These are phyloP conservation scores for Clitopilus hobsonii DNA, from an alignment of 768 basidiomycete species.

Conservation along the genomic window DNA sequence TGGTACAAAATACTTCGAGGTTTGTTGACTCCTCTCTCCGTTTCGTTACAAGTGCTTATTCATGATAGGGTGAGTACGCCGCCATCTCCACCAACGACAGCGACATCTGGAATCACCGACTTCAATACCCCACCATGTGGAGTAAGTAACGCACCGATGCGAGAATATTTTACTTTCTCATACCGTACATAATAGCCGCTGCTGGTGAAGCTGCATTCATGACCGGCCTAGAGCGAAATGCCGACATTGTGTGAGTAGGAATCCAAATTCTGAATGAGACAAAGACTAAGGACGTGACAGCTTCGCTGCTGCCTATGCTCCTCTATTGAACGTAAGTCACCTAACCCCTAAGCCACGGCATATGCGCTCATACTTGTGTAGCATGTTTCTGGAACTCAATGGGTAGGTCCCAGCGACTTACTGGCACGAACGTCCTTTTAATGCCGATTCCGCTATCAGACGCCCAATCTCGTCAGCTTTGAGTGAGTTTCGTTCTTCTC, in stretches of 20 bases:
- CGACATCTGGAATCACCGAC: constrained; percentile 19
- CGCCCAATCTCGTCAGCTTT: constrained; percentile 53
- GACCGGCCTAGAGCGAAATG: constrained; percentile 50
- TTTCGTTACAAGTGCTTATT: neutral
- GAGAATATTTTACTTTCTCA: neutral
- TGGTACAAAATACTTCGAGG: constrained; percentile 48
- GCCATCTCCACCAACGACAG: constrained; percentile 43
- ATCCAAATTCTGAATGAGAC: no score
- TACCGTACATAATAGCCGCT: constrained; percentile 25
- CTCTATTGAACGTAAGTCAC: constrained; percentile 36
- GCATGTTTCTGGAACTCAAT: constrained; percentile 46
- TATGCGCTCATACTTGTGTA: constrained; percentile 13
- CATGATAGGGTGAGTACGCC: constrained; percentile 48
- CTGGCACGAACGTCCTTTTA: neutral
- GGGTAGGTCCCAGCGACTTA: constrained; percentile 27
- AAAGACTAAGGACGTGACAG: no score
- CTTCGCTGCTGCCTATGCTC: constrained; percentile 50
- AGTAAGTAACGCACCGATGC: constrained; percentile 30
- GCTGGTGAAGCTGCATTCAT: constrained; percentile 57
- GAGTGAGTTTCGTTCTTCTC: constrained; percentile 34
- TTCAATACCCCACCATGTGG: constrained; percentile 46
- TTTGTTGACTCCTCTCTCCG: constrained; percentile 4
- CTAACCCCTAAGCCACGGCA: neutral
- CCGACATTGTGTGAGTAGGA: constrained; percentile 28
- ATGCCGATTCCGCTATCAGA: constrained; percentile 19